Evolutionary conservation across 164 flowering plant species (phyloP), one percentile per base, ranked within the genome.

Genomic region (Macadamia integrifolia): DNA sequence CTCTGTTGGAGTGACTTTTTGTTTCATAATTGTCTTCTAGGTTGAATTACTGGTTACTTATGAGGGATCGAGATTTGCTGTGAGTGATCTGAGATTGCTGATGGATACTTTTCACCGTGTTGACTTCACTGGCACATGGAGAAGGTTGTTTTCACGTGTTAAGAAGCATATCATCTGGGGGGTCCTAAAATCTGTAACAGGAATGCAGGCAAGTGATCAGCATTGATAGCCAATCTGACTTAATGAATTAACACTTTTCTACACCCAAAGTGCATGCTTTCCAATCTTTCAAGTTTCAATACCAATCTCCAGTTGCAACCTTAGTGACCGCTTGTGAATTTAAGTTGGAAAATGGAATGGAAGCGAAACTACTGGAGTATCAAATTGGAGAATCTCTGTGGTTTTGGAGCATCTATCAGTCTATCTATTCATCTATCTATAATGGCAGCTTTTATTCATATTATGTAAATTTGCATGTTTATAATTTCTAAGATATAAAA

Each of bases 101-200:
- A 95, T 95, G 98, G 99, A 95, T 80, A 79, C 92, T 62, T 95
- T 92, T 74, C 93, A 90, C 64, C 96, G 89, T 60, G 92, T 71
- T 66, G 96, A 90, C 64, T 95, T 92, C 70, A 88, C 92, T 64
- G 99, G 99, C 57, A 90, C 97, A 66, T 95, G 99, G 99, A 86
- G 91, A 67, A 87, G 91, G 76, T 74, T 95, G 40, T 92, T 92
- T 78, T 92, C 99, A 56, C 80, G 97, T 46, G 98, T 95, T 28
- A 95, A 92, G 82, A 95, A 95, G 78, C 99, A 95, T 68, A 86
- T 95, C 18, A 91, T 95, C 28, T 95, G 99, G 99, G 93, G 99
- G 40, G 98, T 92, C 62, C 78, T 95, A 35, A 95, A 95, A 84
- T 95, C 99, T 70, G 97, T 95, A 48, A 95, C 99, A 6, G 99